Base-by-base conservation (phyloP, 164 flowering plant genomes). In the Chloranthus sessilifolius region DNA sequence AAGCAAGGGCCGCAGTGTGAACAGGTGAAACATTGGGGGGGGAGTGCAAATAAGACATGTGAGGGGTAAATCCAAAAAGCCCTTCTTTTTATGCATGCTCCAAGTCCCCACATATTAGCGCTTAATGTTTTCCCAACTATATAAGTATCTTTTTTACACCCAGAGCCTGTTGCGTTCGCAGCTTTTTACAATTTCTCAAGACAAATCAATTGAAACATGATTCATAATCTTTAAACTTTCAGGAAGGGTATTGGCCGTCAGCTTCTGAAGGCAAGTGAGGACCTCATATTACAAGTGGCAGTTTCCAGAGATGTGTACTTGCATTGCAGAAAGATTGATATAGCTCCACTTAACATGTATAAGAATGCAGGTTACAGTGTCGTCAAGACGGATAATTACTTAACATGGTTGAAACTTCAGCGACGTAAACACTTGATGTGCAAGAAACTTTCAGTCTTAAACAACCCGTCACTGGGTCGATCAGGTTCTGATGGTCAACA, bases 241-340 rank as follows among this genome's bases (percentile, higher is more conserved):
- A 91, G 98, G 82, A 75, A 75, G 67, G 88, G 96, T 47, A 88
- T 91, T 61, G 98, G 98, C 40, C 80, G 92, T 89, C 84, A 91
- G 74, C 83, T 85, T 48, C 64, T 91, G 67, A 81, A 77, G 79
- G 96, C 96, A 42, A 70, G 86, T 38, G 98, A 91, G 71, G 85
- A 83, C 37, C 76, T 91, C 10, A 76, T 88, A 62, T 69, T 77
- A 58, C 73, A 70, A 69, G 80, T 88, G 83, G 67, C 71, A 28
- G 28, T 19, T 27, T 62, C 78, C 9, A 71, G 61, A 55, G 80
- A 87, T 42, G 77, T 83, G 27, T 83, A 85, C 73, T 72, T 91
- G 75, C 96, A 91, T 50, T 91, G 98, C 72, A 70, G 95, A 67
- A 78, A 78, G 73, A 83, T 88, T 52, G 99, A 92, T 63, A 56